These are phyloP conservation scores for Boletellus sp. DNA, from an alignment of 768 basidiomycete genomes.

Conservation along the genomic window DNA sequence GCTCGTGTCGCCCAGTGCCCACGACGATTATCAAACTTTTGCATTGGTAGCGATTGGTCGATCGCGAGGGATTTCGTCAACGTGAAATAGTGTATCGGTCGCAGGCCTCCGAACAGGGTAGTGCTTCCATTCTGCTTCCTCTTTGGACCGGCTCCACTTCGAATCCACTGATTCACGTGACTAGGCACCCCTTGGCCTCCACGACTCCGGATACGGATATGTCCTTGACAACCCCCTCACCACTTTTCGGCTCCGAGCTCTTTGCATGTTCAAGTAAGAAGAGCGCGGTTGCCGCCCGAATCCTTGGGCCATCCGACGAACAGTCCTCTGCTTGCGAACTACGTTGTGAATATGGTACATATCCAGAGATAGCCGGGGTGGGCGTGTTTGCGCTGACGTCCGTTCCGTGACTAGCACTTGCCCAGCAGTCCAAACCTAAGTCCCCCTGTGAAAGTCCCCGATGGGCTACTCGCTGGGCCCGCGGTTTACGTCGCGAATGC, in stretches of 20 bases:
- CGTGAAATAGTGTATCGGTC: not conserved
- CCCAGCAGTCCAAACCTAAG: not conserved
- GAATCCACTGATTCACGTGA: constrained; percentile 3
- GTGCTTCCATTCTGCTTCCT: constrained; percentile 5
- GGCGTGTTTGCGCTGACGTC: not conserved
- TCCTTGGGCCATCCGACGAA: not conserved
- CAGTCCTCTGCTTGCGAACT: not conserved
- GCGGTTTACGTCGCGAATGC: not conserved
- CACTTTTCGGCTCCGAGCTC: not conserved
- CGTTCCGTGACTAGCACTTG: not conserved
- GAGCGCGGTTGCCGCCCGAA: not conserved
- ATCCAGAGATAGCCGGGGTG: constrained; percentile 5
- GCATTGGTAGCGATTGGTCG: not conserved
- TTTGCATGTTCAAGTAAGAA: not conserved
- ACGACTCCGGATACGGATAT: not conserved
- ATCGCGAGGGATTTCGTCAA: not conserved
- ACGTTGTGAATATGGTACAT: constrained; percentile 3
- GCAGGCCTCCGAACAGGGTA: not conserved
- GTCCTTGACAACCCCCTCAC: not conserved
- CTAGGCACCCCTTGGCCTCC: not conserved
- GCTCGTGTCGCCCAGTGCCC: not conserved
- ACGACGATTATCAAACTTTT: not conserved
- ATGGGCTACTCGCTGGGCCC: constrained; percentile 7
- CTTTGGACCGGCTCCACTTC: constrained; percentile 1
- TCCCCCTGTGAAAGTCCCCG: not conserved